Percentiles rank a stretch among this genome's conserved stretches.
Conservation (phyloP, 495 filamentous ascomycete species). For the Penicillium riverlandense region DNA sequence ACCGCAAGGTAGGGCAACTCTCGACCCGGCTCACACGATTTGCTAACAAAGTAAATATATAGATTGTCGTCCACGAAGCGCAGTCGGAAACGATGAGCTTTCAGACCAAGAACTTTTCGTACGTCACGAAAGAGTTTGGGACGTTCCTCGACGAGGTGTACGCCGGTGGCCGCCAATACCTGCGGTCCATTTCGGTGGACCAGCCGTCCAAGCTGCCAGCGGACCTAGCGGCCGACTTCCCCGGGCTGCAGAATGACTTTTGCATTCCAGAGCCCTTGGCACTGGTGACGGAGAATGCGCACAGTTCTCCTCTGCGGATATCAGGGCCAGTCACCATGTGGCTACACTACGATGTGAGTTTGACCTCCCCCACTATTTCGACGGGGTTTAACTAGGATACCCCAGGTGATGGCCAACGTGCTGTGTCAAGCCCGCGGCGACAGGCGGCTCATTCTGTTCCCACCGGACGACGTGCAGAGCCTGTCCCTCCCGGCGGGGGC, state of each 20-base stretch:
- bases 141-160: slow-evolving; percentile 59
- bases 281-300: slow-evolving; percentile 52
- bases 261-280: slow-evolving; percentile 55
- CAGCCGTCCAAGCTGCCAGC: slow-evolving; percentile 64
- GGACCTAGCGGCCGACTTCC: slow-evolving; percentile 62
- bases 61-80: slow-evolving; percentile 68
- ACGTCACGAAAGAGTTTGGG: slow-evolving; percentile 59
- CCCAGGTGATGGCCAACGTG: slow-evolving; percentile 78
- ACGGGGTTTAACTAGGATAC: background rate
- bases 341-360: slow-evolving; percentile 80
- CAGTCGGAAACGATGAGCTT: slow-evolving; percentile 66
- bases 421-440: slow-evolving; percentile 71
- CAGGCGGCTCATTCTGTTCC: slow-evolving; percentile 70
- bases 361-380: background rate
- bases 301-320: slow-evolving; percentile 74
- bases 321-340: slow-evolving; percentile 83
- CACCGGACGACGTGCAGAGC: slow-evolving; percentile 63
- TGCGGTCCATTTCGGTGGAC: slow-evolving; percentile 63
- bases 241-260: slow-evolving; percentile 62
- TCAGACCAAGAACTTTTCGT: slow-evolving; percentile 73
- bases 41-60: background rate
- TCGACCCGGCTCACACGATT: slow-evolving; percentile 8
- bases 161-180: slow-evolving; percentile 60
- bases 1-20: slow-evolving; percentile 50
- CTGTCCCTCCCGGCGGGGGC: slow-evolving; percentile 67